Percentiles rank a stretch among this genome's conserved stretches.
These are phyloP conservation scores for Tephrocybe sp. DNA, from an alignment of 768 basidiomycete genomes.

Conservation along the genomic window DNA sequence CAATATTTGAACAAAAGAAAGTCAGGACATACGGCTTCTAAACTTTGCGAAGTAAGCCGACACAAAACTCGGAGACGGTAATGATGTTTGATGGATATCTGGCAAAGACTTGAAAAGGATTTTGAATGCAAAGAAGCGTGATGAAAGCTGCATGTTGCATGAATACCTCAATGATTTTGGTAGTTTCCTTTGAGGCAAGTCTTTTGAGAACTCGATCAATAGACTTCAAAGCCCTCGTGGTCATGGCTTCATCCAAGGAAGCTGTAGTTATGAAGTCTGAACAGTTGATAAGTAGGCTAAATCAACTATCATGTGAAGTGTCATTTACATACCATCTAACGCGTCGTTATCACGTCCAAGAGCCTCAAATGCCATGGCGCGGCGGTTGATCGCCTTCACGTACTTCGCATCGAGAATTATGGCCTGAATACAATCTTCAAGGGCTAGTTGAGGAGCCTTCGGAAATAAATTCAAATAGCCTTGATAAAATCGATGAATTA, in stretches of 20 bases:
- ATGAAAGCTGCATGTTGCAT: no score
- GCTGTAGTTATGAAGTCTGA: constrained; percentile 3
- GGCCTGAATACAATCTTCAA: constrained; percentile 89
- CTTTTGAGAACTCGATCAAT: background rate
- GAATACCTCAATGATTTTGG: constrained; percentile 52
- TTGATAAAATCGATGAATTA: constrained; percentile 22
- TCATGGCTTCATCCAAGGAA: background rate
- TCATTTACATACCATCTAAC: constrained; percentile 25
- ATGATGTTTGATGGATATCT: constrained; percentile 61
- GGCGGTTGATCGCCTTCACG: constrained; percentile 87
- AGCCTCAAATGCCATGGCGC: constrained; percentile 80
- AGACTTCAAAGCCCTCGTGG: background rate
- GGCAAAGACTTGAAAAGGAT: background rate
- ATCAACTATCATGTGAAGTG: constrained; percentile 24
- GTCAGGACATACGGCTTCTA: constrained; percentile 63
- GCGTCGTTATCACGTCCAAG: constrained; percentile 73
- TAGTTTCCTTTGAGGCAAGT: constrained; percentile 37
- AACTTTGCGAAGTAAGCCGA: constrained; percentile 96
- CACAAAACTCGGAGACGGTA: constrained; percentile 89
- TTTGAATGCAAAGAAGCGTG: no score
- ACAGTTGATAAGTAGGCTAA: background rate
- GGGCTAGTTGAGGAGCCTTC: constrained; percentile 75
- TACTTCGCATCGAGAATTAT: constrained; percentile 80
- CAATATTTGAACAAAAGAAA: background rate
- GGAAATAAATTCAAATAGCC: constrained; percentile 91